Evolutionary conservation across 2,329 filamentous ascomycete species (phyloP).

Genomic region (Macrophomina tecta): DNA sequence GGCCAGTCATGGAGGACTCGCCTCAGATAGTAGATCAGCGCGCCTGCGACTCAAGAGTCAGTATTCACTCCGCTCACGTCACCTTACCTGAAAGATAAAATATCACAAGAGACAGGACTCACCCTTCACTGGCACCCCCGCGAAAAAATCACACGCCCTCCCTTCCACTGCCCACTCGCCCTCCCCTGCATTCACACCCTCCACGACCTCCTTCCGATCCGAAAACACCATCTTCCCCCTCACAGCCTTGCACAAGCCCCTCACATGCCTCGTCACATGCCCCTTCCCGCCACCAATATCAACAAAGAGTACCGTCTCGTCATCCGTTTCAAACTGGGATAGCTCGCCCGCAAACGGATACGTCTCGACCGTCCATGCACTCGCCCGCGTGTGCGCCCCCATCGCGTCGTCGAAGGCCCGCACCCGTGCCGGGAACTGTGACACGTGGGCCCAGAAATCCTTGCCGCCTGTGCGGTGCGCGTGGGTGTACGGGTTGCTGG

Average conservation of each 20-base stretch:
- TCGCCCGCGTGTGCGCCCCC: slow-evolving; percentile 24
- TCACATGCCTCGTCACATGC: slow-evolving; percentile 29
- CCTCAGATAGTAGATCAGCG: not conserved
- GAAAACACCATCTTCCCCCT: slow-evolving; percentile 35
- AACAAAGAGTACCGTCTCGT: slow-evolving; percentile 28
- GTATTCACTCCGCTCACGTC: too few species aligned
- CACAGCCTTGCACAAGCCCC: slow-evolving; percentile 7
- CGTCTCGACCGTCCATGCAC: slow-evolving; percentile 28
- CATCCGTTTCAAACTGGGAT: slow-evolving; percentile 6
- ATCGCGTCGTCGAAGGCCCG: slow-evolving; percentile 30
- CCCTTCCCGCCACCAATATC: slow-evolving; percentile 31
- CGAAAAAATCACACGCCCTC: slow-evolving; percentile 41
- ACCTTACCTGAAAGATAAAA: too few species aligned
- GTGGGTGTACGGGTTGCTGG: slow-evolving; percentile 30
- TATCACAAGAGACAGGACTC: not conserved
- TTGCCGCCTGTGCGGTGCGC: slow-evolving; percentile 28
- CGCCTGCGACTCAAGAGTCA: not conserved
- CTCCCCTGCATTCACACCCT: slow-evolving; percentile 28
- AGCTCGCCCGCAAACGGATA: slow-evolving; percentile 19
- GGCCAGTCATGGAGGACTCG: slow-evolving; percentile 1
- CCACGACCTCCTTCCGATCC: slow-evolving; percentile 35
- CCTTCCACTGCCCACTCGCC: slow-evolving; percentile 30
- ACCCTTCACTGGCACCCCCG: slow-evolving; percentile 37
- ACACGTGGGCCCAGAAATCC: slow-evolving; percentile 27
- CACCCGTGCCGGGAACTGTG: slow-evolving; percentile 12